Evolutionary conservation across 352 stramenopile species (phyloP), one percentile per base, ranked within the genome.

Genomic region (Nothophytophthora sp.): DNA sequence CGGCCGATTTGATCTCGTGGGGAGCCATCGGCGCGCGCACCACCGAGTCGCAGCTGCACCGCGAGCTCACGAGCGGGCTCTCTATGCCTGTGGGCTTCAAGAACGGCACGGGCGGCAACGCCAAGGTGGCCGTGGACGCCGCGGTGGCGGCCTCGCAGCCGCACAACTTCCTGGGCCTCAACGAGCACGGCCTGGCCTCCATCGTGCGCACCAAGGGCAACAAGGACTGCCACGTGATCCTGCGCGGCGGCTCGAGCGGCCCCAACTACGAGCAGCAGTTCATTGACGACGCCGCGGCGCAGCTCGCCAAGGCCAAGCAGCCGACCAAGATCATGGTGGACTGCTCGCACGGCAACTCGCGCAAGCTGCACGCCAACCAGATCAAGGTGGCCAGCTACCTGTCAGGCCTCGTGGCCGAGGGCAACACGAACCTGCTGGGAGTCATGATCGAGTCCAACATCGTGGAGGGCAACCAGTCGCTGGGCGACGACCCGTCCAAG

Each of bases 381-480:
- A 61, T 81, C 35, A 88, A 90, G 50, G 86, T 96, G 24, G 62
- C 78, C 15, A 69, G 55, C 35, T 87, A 93, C 66, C 24, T 96
- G 15, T 74, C 76, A 4, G 60, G 73, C 12, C 60, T 92, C 25
- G 66, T 96, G 16, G 73, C 74, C 1, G 66, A 66, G 16, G 86
- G 86, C 20, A 77, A 90, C 55, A 47, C 61, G 4, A 85, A 90
- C 41, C 38, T 96, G 25, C 64, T 94, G 3, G 86, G 86, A 12
- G 53, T 94, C n/a, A 96, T 96, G 86, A 87, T 96, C 46, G 86
- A 96, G 59, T 93, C 81, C 15, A 94, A 96, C 50, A 68, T 96
- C 27, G 80, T 90, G 3, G 86, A 93, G 47, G 86, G 86, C 27
- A 93, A 92, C 65, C 86, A 96, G 70, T 71, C 64, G 43, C 76